Evolutionary conservation across 2,329 filamentous ascomycete genomes (phyloP).

Genomic region (Sarocladium brachiariae): DNA sequence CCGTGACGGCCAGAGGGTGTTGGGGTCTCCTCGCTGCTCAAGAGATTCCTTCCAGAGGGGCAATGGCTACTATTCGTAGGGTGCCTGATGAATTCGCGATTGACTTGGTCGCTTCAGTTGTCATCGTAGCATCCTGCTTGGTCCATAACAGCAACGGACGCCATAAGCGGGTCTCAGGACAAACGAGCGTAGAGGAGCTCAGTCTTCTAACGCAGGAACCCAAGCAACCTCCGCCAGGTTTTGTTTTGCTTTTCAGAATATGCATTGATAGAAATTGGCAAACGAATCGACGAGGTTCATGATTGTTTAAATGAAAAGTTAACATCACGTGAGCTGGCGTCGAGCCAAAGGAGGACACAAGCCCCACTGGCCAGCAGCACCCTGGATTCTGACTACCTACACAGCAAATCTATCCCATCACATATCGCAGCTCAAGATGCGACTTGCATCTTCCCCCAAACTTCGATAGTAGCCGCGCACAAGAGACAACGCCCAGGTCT

Average conservation of each 20-base stretch:
- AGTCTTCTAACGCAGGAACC: too few species aligned
- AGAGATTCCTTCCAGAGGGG: neutral
- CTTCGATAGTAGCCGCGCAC: neutral
- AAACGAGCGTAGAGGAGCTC: too few species aligned
- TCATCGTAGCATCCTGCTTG: too few species aligned
- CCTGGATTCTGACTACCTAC: too few species aligned
- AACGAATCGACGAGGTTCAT: too few species aligned
- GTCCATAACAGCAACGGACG: too few species aligned
- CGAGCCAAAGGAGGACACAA: neutral
- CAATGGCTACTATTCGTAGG: neutral
- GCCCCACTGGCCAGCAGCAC: neutral
- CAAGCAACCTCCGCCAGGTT: too few species aligned
- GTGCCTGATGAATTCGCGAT: neutral
- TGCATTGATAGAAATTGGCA: too few species aligned
- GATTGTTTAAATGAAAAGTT: neutral
- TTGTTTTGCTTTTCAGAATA: too few species aligned
- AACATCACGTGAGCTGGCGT: constrained; percentile 1
- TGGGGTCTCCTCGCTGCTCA: neutral
- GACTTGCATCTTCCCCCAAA: neutral
- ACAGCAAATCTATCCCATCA: too few species aligned
- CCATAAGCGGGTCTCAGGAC: too few species aligned
- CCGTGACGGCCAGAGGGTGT: neutral
- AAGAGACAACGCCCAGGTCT: neutral
- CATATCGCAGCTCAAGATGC: neutral
- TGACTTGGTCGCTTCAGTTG: neutral